These are phyloP conservation scores for Papilionanthe hybrid DNA, from an alignment of 116 monocot species.

Conservation along the genomic window DNA sequence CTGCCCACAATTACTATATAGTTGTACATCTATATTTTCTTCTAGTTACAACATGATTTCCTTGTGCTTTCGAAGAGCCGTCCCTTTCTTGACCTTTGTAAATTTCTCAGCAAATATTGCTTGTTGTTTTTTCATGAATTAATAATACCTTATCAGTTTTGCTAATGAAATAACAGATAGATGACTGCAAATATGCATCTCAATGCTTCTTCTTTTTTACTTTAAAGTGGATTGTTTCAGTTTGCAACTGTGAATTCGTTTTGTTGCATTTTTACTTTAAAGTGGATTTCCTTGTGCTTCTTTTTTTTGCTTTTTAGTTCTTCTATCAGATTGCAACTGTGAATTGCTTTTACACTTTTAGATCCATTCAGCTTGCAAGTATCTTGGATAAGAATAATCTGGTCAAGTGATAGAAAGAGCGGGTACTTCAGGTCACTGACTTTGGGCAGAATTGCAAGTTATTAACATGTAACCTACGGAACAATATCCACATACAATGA, in stretches of 20 bases:
- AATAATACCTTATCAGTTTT: neutral
- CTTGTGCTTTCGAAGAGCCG: neutral
- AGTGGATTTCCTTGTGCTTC: too few species aligned
- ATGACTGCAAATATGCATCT: neutral
- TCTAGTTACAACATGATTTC: neutral
- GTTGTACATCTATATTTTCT: neutral
- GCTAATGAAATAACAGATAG: neutral
- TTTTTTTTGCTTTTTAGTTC: too few species aligned
- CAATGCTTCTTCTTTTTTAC: neutral
- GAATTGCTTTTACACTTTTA: constrained; percentile 15
- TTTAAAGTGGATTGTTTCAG: neutral
- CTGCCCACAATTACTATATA: neutral
- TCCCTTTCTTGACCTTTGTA: neutral
- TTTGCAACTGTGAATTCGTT: neutral
- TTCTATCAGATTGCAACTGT: neutral
- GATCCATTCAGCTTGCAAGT: constrained; percentile 93
- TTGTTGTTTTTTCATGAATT: neutral
- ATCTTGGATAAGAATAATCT: constrained; percentile 89
- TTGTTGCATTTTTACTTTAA: too few species aligned
- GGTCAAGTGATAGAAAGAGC: constrained; percentile 83
- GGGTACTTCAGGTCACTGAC: constrained; percentile 99
- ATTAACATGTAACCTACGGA: constrained; percentile 95
- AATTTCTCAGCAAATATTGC: neutral
- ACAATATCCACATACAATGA: constrained; percentile 92
- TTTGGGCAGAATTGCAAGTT: constrained; percentile 91